Percentiles rank a stretch among this genome's conserved stretches.
These are phyloP conservation scores for Aspergillus taichungensis DNA, from an alignment of 495 filamentous ascomycete genomes.

Conservation along the genomic window DNA sequence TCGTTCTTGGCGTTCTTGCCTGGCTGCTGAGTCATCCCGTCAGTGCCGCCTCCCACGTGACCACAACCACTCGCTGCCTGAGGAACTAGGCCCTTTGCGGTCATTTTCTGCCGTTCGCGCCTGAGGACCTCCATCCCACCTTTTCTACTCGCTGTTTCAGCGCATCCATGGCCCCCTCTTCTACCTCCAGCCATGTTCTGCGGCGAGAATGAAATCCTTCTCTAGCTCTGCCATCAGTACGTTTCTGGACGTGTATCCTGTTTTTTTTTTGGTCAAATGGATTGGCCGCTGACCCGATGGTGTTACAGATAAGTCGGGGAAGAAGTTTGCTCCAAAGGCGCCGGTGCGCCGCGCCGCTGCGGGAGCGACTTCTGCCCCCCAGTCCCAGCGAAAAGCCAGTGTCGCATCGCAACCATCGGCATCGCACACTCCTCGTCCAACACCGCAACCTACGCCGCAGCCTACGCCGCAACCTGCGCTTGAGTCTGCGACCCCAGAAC, in stretches of 20 bases:
- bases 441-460: conserved; percentile 27
- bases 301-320: conserved; percentile 43
- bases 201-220: conserved; percentile 39
- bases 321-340: conserved; percentile 47
- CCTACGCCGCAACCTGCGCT: conserved; percentile 20
- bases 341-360: conserved; percentile 36
- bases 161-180: conserved; percentile 5
- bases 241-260: conserved; percentile 7
- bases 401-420: conserved; percentile 28
- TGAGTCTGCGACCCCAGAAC: conserved; percentile 15
- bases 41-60: conserved; percentile 31
- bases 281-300: conserved; percentile 2
- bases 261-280: not conserved
- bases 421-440: conserved; percentile 17
- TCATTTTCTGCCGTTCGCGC: conserved; percentile 12
- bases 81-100: conserved; percentile 6
- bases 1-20: too few relatives aligned
- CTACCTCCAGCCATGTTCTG: conserved; percentile 15
- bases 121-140: not conserved
- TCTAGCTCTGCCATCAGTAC: conserved; percentile 52
- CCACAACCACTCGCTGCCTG: conserved; percentile 21
- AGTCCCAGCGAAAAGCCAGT: conserved; percentile 32
- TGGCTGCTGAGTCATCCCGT: too few relatives aligned
- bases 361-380: conserved; percentile 19
- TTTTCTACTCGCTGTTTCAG: conserved; percentile 6